phyloP scores from a whole-genome alignment of 2,329 filamentous ascomycete genomes.

The Penicillium sclerotiorum region DNA sequence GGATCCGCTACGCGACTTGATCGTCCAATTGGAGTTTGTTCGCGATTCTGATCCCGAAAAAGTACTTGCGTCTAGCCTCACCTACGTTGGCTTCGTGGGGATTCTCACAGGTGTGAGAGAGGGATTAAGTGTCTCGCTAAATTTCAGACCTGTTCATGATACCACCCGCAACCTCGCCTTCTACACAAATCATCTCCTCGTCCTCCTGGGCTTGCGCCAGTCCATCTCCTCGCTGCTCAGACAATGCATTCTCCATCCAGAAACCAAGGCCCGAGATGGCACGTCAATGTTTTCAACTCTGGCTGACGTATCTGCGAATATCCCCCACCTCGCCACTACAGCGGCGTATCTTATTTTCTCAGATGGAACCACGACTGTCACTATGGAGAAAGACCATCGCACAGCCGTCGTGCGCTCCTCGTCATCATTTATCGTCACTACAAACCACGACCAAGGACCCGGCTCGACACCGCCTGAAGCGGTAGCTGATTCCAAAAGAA shows the following conservation, averaged over 20 bases:
- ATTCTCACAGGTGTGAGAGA: conserved; percentile 52
- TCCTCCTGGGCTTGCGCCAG: conserved; percentile 57
- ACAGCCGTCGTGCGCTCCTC: conserved; percentile 50
- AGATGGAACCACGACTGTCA: conserved; percentile 50
- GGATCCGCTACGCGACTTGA: conserved; percentile 52
- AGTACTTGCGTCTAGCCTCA: conserved; percentile 50
- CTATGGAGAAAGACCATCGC: conserved; percentile 60
- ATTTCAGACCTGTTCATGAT: conserved; percentile 55
- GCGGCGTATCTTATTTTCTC: conserved; percentile 62
- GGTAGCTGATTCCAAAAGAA: conserved; percentile 19
- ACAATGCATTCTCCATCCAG: conserved; percentile 41
- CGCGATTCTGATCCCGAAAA: conserved; percentile 32
- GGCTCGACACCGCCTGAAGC: conserved; percentile 19
- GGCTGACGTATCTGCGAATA: conserved; percentile 29
- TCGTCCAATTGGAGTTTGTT: conserved; percentile 58
- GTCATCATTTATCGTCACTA: conserved; percentile 56
- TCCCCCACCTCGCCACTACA: conserved; percentile 49
- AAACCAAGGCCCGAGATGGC: not conserved
- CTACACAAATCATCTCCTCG: conserved; percentile 53
- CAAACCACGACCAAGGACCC: conserved; percentile 56
- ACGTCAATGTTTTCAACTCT: conserved; percentile 15
- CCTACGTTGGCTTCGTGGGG: conserved; percentile 55
- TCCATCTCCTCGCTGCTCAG: conserved; percentile 59
- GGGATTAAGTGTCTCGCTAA: conserved; percentile 53
- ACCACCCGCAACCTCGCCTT: conserved; percentile 46